Conservation (phyloP, 2,329 filamentous ascomycete species). For the Dothistroma pini region DNA sequence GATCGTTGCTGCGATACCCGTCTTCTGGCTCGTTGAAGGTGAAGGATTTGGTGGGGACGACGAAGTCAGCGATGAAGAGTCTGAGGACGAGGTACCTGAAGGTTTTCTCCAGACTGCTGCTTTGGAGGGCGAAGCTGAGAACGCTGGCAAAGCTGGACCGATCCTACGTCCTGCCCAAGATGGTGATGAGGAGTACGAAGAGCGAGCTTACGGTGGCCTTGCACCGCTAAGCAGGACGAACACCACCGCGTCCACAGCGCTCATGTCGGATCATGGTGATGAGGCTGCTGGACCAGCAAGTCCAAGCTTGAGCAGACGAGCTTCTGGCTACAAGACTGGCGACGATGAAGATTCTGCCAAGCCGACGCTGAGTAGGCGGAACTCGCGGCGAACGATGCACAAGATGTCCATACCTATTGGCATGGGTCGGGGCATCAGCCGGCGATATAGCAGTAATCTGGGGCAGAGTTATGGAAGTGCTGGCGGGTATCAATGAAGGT, state of each 20-base stretch:
- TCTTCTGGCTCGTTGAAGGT: conserved; percentile 70
- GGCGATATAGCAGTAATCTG: conserved; percentile 45
- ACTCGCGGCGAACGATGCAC: conserved; percentile 35
- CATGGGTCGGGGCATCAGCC: conserved; percentile 44
- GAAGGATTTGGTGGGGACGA: conserved; percentile 57
- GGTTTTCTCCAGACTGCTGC: conserved; percentile 15
- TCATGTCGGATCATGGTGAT: conserved; percentile 24
- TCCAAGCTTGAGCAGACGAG: conserved; percentile 10
- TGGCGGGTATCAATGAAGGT: conserved; percentile 18
- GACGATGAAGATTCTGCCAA: conserved; percentile 6
- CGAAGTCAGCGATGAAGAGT: conserved; percentile 38
- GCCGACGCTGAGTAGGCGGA: conserved; percentile 22
- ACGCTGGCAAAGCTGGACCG: conserved; percentile 20
- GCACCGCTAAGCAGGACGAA: conserved; percentile 34
- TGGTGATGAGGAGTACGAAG: conserved; percentile 30
- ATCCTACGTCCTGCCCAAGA: conserved; percentile 19
- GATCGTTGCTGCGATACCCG: conserved; percentile 63
- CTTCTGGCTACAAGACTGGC: conserved; percentile 14
- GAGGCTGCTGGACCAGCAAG: conserved; percentile 16
- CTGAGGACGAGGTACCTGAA: conserved; percentile 25
- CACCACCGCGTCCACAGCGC: conserved; percentile 27
- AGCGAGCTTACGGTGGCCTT: conserved; percentile 37
- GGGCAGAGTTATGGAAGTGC: conserved; percentile 38
- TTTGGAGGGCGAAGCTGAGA: conserved; percentile 25
- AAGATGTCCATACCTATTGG: conserved; percentile 45